Base-by-base conservation (phyloP, 352 stramenopile genomes). In the Phytophthora syringae region DNA sequence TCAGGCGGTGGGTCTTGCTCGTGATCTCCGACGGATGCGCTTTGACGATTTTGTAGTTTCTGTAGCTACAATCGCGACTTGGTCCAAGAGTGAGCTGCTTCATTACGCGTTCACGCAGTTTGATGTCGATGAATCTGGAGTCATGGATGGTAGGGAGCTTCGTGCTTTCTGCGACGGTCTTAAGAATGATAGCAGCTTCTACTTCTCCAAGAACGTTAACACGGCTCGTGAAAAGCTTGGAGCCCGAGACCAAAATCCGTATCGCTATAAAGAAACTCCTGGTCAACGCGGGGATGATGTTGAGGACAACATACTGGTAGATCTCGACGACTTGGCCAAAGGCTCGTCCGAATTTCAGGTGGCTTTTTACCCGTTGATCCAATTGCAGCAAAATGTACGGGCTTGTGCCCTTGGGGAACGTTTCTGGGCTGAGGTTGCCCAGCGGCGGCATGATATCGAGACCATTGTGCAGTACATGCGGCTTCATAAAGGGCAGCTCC, bases 91-190 rank as follows among this genome's bases (percentile, higher is more conserved):
- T 7, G 83, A 92, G 37, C 45, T 92, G 7, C 49, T 90, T 5
- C 68, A 86, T 32, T 92, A 86, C 43, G 81, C 79, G n/a, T 92
- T 92, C 64, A 76, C 64, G 10, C 65, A 90, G 18, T 92, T 89
- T 44, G 83, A 92, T 51, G 67, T 79, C 7, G 81, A 92, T 52
- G 72, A 76, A 10, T 92, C 83, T 4, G 83, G 83, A 5, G 74
- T 78, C 32, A 88, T 92, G 79, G 79, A 90, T 54, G 70, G 63
- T 42, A 72, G 55, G 11, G 82, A 91, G 43, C 64, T 91, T 28
- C 48, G 68, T 7, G 66, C 68, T 1, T 90, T 92, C 49, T 90
- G 77, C 44, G 74, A 80, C 13, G 79, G 80, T 30, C 60, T 89
- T 10, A 84, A 83, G 34, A 83, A 74, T 36, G 64, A 74, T 12